Evolutionary conservation across 495 filamentous ascomycete genomes (phyloP).

Genomic region (Annulohypoxylon stygium): DNA sequence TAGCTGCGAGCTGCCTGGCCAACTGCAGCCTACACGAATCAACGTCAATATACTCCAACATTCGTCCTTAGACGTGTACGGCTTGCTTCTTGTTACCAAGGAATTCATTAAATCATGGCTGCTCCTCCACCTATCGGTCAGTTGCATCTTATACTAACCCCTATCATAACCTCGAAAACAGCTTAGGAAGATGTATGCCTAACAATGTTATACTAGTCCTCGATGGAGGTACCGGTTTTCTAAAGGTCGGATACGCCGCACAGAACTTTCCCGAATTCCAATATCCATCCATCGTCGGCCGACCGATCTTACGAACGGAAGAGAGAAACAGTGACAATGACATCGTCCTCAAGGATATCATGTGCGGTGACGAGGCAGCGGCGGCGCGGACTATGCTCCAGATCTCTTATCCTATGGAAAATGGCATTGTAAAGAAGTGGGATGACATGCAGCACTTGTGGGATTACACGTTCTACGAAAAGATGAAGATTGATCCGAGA

Average conservation of each 20-base stretch:
- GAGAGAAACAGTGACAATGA: conserved; percentile 71
- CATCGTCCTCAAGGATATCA: conserved; percentile 93
- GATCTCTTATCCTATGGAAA: conserved; percentile 99
- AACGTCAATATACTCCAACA: conserved; percentile 11
- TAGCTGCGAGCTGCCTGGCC: conserved; percentile 18
- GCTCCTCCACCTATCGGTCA: conserved; percentile 52
- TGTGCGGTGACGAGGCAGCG: conserved; percentile 99
- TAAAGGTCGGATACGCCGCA: conserved; percentile 98
- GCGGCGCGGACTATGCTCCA: conserved; percentile 96
- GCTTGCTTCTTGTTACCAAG: conserved; percentile 10
- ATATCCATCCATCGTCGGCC: conserved; percentile 97
- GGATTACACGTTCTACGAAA: conserved; percentile 98
- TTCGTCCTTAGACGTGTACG: conserved; percentile 11
- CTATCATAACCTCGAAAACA: not conserved
- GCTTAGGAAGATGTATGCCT: conserved; percentile 9
- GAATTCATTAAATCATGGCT: conserved; percentile 42
- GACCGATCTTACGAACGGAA: conserved; percentile 96
- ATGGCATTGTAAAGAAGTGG: conserved; percentile 99
- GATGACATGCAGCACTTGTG: conserved; percentile 99
- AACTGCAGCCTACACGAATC: conserved; percentile 21
- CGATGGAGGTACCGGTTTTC: conserved; percentile 99
- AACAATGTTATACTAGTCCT: conserved; percentile 73
- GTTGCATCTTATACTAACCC: conserved; percentile 21
- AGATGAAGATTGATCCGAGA: conserved; percentile 91
- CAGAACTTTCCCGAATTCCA: conserved; percentile 99